A percentile compares a stretch with the other conserved stretches of the same genome.
phyloP scores from a whole-genome alignment of 805 yeast genomes.

The Cyberlindnera mississippiensis region DNA sequence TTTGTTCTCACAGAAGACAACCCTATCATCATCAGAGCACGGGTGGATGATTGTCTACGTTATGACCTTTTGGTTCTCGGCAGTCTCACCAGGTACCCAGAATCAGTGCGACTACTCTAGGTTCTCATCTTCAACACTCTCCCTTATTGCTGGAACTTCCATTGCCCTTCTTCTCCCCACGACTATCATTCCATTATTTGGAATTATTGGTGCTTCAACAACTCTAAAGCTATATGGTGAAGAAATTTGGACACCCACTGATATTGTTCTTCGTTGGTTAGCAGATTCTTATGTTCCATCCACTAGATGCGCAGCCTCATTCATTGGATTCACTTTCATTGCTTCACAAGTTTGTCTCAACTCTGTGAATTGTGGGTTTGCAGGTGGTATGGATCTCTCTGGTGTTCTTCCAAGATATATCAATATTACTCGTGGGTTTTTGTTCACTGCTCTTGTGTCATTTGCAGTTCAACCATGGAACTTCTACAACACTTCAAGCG shows the following conservation, averaged over 20 bases:
- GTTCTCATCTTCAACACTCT: conserved; percentile 27
- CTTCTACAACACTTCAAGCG: conserved; percentile 31
- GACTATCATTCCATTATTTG: conserved; percentile 36
- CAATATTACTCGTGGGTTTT: conserved; percentile 34
- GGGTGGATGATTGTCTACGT: conserved; percentile 38
- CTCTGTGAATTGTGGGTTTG: conserved; percentile 22
- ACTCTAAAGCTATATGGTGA: conserved; percentile 31
- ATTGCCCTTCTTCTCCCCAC: conserved; percentile 30
- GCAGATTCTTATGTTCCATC: conserved; percentile 29
- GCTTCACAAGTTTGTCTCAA: conserved; percentile 34
- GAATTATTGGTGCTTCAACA: conserved; percentile 35
- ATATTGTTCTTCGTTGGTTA: conserved; percentile 36
- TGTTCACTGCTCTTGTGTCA: conserved; percentile 28
- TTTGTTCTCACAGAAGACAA: not conserved
- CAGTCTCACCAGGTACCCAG: conserved; percentile 37
- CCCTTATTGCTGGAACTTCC: conserved; percentile 26
- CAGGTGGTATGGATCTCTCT: conserved; percentile 31
- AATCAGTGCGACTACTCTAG: conserved; percentile 39
- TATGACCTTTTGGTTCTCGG: conserved; percentile 36
- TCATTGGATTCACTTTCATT: conserved; percentile 32
- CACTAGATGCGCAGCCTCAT: conserved; percentile 37
- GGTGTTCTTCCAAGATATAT: conserved; percentile 23
- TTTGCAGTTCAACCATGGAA: conserved; percentile 36
- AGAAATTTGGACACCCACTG: conserved; percentile 35
- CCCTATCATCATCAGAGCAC: conserved; percentile 7